Evolutionary conservation across 768 basidiomycete species (phyloP), one percentile per base, ranked within the genome.

Genomic region (Termitomyces sp.): DNA sequence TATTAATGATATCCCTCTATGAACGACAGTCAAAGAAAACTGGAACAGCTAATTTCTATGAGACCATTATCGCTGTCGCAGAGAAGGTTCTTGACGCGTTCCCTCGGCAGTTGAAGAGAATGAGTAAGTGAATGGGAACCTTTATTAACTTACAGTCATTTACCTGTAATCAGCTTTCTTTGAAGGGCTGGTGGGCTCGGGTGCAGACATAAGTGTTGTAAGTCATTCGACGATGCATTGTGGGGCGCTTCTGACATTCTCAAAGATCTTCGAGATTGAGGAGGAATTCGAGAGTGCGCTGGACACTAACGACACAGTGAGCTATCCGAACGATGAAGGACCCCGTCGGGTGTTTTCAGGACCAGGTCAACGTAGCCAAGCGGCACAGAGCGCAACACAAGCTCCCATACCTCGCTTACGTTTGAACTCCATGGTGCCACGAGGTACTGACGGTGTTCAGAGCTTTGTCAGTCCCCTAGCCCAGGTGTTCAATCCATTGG

Each of bases 1-100:
- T 98, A 35, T 69, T 97, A 36, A 57, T 75, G 16, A 93, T 97
- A 49, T 87, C 93, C 2, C 72, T 87, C 50, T 96, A 95, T 64
- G 94, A 96, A 70, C 81, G 94, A 15, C 89, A 94, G 66, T 81
- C 87, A 2, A 91, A 91, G 69, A 76, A 71, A 20, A 80, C 77
- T 4, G 84, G 83, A 1, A 81, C 89, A 0, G 72, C 76, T 2
- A 83, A 79, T 22, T 83, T 95, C 60, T 82, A 83, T 56, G 91
- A 96, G 56, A 91, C 90, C 0, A 58, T 94, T 11, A 67, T 77
- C 11, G 80, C 83, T 42, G 74, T 85, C 3, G 76, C 82, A 3
- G 94, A 96, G 60, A 84, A 76, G 56, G 68, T 86, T 42, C 76
- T 86, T 36, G 93, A 94, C 52, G 81, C 80, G 0, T 69, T 96